Percentiles rank a stretch among this genome's conserved stretches.
These are phyloP conservation scores for Senna tora DNA, from an alignment of 306 rosid species.

Conservation along the genomic window DNA sequence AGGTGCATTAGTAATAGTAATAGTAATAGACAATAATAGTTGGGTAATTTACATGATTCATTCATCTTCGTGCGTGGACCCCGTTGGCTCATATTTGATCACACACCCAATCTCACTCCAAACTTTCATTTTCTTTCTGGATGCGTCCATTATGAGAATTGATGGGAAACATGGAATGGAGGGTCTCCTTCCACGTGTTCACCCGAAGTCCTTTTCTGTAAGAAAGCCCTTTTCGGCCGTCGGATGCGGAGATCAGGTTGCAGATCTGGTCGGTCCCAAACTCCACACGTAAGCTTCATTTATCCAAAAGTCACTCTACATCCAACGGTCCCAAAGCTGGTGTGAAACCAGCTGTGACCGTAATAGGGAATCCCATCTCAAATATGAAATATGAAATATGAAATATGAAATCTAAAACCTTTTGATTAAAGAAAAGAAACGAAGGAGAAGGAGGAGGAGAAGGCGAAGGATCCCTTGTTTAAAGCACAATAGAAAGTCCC, in stretches of 20 bases:
- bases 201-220: conserved; percentile 13
- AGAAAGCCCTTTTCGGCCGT: conserved; percentile 48
- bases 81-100: too few relatives aligned
- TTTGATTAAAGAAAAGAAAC: conserved; percentile 41
- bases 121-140: too few relatives aligned
- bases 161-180: conserved; percentile 44
- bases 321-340: conserved; percentile 55
- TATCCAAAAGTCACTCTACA: conserved; percentile 39
- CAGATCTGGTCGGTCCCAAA: conserved; percentile 34
- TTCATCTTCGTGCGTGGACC: too few relatives aligned
- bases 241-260: conserved; percentile 36
- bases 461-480: too few relatives aligned
- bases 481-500: conserved; percentile 36
- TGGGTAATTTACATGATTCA: too few relatives aligned
- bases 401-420: conserved; percentile 32
- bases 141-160: too few relatives aligned
- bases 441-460: too few relatives aligned
- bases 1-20: too few relatives aligned
- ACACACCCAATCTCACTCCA: too few relatives aligned
- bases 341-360: conserved; percentile 50
- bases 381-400: neutral
- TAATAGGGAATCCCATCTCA: conserved; percentile 34
- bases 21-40: too few relatives aligned
- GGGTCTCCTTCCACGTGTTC: conserved; percentile 50
- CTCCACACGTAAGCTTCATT: conserved; percentile 47